These are phyloP conservation scores for Boletus rubescentipes DNA, from an alignment of 768 basidiomycete species.

Conservation along the genomic window DNA sequence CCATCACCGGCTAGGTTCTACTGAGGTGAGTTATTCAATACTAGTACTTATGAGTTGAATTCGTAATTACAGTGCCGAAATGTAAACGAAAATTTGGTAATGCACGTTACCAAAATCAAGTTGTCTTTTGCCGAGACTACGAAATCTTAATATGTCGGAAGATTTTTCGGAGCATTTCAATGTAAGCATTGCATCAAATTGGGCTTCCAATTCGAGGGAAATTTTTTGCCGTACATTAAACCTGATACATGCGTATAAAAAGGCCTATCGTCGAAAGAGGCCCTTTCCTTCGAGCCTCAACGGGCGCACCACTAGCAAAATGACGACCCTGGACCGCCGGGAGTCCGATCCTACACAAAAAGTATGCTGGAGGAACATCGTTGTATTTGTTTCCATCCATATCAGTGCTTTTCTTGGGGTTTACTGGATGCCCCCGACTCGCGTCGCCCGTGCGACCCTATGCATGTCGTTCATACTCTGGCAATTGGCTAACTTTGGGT, in stretches of 20 bases:
- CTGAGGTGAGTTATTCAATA: too few species aligned
- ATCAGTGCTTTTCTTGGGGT: slow-evolving; percentile 6
- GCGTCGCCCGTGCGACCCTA: slow-evolving; percentile 3
- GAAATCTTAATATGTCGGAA: too few species aligned
- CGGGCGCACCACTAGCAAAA: neutral
- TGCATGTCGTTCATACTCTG: slow-evolving; percentile 7
- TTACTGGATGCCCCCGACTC: slow-evolving; percentile 1
- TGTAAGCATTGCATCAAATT: too few species aligned
- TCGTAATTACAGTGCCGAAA: too few species aligned
- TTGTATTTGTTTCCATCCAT: slow-evolving; percentile 2
- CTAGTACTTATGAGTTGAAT: too few species aligned
- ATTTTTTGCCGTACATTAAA: neutral
- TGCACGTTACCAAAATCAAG: too few species aligned
- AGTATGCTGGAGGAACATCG: slow-evolving; percentile 6
- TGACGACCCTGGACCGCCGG: slow-evolving; percentile 1
- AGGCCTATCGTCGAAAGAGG: neutral
- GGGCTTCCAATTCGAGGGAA: neutral
- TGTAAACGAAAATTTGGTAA: too few species aligned
- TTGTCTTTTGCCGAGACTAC: too few species aligned
- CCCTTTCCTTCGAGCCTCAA: neutral
- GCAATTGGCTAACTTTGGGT: slow-evolving; percentile 10
- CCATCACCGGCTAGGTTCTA: too few species aligned
- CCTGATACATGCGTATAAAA: neutral
- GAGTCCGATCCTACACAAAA: neutral
- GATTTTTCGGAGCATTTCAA: too few species aligned